Evolutionary conservation across 2,329 filamentous ascomycete genomes (phyloP), one percentile per base, ranked within the genome.

Genomic region (Nothophoma quercina): DNA sequence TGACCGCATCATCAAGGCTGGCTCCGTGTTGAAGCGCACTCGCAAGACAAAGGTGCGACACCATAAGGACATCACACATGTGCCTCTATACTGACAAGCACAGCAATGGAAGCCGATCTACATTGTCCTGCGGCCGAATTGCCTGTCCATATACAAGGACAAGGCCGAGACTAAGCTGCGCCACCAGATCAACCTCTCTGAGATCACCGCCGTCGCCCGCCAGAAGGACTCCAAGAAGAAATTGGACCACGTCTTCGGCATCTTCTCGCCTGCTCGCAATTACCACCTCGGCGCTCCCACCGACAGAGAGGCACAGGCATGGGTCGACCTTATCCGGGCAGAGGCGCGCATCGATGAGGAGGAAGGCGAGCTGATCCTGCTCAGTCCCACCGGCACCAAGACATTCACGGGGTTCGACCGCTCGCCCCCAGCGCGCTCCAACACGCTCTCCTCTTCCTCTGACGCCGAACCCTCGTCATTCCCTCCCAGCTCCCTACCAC

Each of bases 101-200:
- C 75, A 96, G 86, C 87, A 89, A 58, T 99, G 95, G 95, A 96
- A 96, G 77, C 81, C 88, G 5, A 86, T 93, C 56, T 95, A 90
- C 76, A 81, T 98, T 33, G 95, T 99, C 32, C 84, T 99, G 36
- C 88, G 95, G 57, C 93, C 93, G 0, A 96, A 95, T 65, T 85
- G 90, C 16, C 83, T 99, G 26, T 97, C 90, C 43, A 88, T 97
- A 56, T 99, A 99, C 83, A 96, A 93, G 75, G 89, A 93, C 70
- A 86, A 90, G 65, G 90, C 93, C 65, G 93, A 97, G 77, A 90
- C 89, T 65, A 93, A 93, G 73, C 84, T 99, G 34, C 89, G 91
- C 44, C 88, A 96, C 68, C 93, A 96, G 70, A 86, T 99, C 67
- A 87, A 88, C 68, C 84, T 98, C 30, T 89, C 90, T 34, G 95